phyloP scores from a whole-genome alignment of 306 rosid genomes.

The Malus fusca region DNA sequence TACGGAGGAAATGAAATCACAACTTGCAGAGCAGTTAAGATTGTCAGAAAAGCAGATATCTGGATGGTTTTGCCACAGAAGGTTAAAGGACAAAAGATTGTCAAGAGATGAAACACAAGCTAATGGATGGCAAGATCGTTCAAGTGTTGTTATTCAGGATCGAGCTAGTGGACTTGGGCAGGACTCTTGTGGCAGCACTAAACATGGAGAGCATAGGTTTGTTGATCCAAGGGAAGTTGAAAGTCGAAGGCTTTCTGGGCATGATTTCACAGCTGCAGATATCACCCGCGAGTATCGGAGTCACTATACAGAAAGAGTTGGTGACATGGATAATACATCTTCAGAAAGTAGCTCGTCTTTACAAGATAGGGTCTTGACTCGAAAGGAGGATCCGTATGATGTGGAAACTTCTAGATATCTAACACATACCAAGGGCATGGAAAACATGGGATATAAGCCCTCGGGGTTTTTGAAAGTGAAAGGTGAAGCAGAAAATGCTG shows the following conservation, averaged over 20 bases:
- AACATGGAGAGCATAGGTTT: constrained; percentile 66
- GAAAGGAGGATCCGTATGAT: constrained; percentile 57
- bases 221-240: constrained; percentile 92
- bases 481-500: constrained; percentile 95
- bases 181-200: constrained; percentile 97
- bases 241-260: constrained; percentile 62
- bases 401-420: constrained; percentile 56
- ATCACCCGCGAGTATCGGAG: constrained; percentile 38
- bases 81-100: constrained; percentile 83
- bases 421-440: constrained; percentile 41
- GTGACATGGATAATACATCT: constrained; percentile 63
- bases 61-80: constrained; percentile 99
- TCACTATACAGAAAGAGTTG: constrained; percentile 41
- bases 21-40: constrained; percentile 61
- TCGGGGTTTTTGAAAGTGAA: constrained; percentile 94
- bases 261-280: constrained; percentile 46
- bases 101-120: constrained; percentile 48
- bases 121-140: constrained; percentile 86
- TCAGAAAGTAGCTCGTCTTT: constrained; percentile 85
- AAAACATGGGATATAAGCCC: constrained; percentile 60
- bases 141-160: constrained; percentile 83
- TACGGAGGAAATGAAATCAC: constrained; percentile 72
- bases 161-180: constrained; percentile 92
- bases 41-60: constrained; percentile 93
- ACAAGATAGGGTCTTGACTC: constrained; percentile 54